These are phyloP conservation scores for Yamadazyma epiphylla DNA, from an alignment of 1,139 yeast genomes.

Conservation along the genomic window DNA sequence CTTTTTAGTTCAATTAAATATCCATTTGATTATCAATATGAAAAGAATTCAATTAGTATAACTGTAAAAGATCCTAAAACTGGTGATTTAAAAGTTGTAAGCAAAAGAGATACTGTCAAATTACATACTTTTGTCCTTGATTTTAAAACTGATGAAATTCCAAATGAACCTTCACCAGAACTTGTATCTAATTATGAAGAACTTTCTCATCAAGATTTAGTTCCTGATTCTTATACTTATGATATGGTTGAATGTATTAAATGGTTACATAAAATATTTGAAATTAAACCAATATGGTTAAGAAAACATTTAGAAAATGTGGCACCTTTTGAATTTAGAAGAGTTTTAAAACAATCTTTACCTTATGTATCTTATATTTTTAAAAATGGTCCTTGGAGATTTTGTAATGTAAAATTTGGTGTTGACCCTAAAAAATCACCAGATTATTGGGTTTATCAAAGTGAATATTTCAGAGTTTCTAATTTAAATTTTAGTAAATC, in stretches of 20 bases:
- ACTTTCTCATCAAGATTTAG: conserved; percentile 17
- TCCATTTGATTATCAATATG: conserved; percentile 62
- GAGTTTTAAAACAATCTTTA: conserved; percentile 65
- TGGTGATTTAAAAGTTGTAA: conserved; percentile 46
- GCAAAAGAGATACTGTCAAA: conserved; percentile 34
- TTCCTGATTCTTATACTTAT: conserved; percentile 24
- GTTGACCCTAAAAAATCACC: conserved; percentile 64
- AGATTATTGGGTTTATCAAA: conserved; percentile 66
- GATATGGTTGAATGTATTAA: conserved; percentile 47
- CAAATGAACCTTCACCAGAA: conserved; percentile 32
- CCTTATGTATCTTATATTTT: conserved; percentile 81
- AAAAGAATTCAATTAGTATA: conserved; percentile 46
- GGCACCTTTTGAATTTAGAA: conserved; percentile 47
- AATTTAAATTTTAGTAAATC: conserved; percentile 20
- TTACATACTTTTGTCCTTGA: conserved; percentile 46
- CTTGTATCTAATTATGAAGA: conserved; percentile 30
- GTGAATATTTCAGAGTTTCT: conserved; percentile 72
- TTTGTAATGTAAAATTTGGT: conserved; percentile 78
- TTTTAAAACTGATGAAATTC: conserved; percentile 25
- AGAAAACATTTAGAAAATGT: conserved; percentile 68
- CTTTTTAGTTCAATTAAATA: conserved; percentile 69
- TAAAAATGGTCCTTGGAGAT: conserved; percentile 94
- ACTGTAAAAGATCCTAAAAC: conserved; percentile 62
- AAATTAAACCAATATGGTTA: conserved; percentile 79
- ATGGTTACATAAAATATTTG: conserved; percentile 53